These are phyloP conservation scores for Macrophomina tecta DNA, from an alignment of 2,329 filamentous ascomycete species.

Conservation along the genomic window DNA sequence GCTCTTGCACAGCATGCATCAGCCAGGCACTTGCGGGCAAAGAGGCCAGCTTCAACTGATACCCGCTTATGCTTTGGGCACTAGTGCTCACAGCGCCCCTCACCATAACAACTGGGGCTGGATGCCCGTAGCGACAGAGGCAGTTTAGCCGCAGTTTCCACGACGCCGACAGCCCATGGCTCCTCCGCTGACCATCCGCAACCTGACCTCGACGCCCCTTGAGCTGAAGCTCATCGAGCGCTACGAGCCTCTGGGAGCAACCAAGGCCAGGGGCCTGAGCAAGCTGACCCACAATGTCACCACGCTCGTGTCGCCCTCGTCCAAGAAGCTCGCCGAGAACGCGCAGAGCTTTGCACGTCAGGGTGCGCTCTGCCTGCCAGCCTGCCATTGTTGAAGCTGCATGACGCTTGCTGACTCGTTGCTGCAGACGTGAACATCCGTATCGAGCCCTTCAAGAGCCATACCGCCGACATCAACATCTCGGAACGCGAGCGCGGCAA, in stretches of 20 bases:
- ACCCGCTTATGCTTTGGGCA: not conserved
- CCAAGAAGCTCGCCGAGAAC: slow-evolving; percentile 57
- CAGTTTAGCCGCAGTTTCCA: slow-evolving; percentile 25
- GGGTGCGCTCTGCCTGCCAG: slow-evolving; percentile 14
- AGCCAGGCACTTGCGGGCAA: not conserved
- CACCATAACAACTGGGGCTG: not conserved
- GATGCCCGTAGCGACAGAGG: not conserved
- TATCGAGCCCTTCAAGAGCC: slow-evolving; percentile 71
- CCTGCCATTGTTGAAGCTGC: not conserved
- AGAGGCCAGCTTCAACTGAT: not conserved
- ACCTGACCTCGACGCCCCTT: slow-evolving; percentile 76
- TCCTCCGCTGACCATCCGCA: slow-evolving; percentile 72
- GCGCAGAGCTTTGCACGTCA: slow-evolving; percentile 66
- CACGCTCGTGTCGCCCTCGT: slow-evolving; percentile 38
- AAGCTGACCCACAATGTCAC: slow-evolving; percentile 27
- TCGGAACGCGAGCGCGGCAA: slow-evolving; percentile 65
- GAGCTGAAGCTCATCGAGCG: slow-evolving; percentile 76
- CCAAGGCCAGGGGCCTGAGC: slow-evolving; percentile 37
- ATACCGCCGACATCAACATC: slow-evolving; percentile 66
- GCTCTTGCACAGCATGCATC: slow-evolving; percentile 1
- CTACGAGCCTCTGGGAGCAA: slow-evolving; percentile 64
- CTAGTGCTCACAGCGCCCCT: not conserved
- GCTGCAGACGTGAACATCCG: slow-evolving; percentile 62
- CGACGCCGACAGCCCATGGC: slow-evolving; percentile 17
- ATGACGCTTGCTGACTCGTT: slow-evolving; percentile 4